Evolutionary conservation across 208 protist genomes (phyloP), one percentile per base, ranked within the genome.

Genomic region (Leishmania mexicana): DNA sequence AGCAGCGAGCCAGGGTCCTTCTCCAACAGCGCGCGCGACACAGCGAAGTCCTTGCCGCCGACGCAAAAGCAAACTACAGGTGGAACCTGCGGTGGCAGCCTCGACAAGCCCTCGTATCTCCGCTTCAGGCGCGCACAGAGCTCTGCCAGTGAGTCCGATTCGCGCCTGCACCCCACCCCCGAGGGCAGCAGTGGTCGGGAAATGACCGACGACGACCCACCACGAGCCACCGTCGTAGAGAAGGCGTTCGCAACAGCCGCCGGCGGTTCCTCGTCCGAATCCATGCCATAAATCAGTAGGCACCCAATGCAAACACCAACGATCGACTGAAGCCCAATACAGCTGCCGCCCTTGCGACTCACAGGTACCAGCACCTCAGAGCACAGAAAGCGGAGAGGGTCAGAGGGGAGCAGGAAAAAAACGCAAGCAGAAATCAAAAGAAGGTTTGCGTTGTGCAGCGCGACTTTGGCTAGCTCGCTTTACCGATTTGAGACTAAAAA

Each of bases 1-100:
- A 96, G 80, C 58, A 96, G 85, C 38, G 92, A 96, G 35, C 91
- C 85, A 21, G 88, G 88, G 54, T 96, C 92, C 71, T 91, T 90
- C 71, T 86, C 83, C 3, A 96, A 54, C 4, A 89, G 31, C 0
- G 73, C 58, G 13, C 87, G 82, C 1, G 78, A 83, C 49, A 94
- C 85, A 6, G 88, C 81, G 64, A 96, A 96, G 24, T 21, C 17
- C 47, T 62, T 75, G 19, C 81, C 89, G 40, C 88, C 89, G 1
- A 96, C 89, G 47, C 81, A 68, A 72, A 96, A 92, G 28, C 53
- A 67, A 0, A 96, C 84, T 10, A 96, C 76, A n/a, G 75, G 64
- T 2, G 92, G 92, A 8, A 96, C 90, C 49, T 40, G 51, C 1
- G 71, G 58, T 38, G 87, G 74, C 75, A 95, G 83, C 11, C 79